Conservation (phyloP, 2,329 filamentous ascomycete species). For the Penicillium sp. region DNA sequence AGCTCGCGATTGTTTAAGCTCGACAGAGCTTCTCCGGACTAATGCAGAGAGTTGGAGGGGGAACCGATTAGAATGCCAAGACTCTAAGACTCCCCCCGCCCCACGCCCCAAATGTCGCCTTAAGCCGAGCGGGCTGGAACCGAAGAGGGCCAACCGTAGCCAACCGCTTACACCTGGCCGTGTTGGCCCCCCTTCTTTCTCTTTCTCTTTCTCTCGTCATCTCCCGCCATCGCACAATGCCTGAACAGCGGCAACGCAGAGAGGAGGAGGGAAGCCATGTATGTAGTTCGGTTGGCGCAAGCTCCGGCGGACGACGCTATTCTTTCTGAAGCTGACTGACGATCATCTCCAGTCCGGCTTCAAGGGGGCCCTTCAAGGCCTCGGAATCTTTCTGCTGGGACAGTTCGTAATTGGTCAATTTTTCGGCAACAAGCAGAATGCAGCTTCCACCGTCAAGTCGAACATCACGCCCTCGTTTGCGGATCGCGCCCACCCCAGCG, state of each 20-base stretch:
- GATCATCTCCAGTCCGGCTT: constrained; percentile 43
- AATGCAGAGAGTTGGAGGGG: constrained; percentile 20
- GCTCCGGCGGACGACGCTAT: background rate
- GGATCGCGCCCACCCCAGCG: constrained; percentile 60
- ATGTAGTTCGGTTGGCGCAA: constrained; percentile 18
- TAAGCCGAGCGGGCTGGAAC: constrained; percentile 11
- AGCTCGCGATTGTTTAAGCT: background rate
- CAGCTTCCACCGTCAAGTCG: constrained; percentile 26
- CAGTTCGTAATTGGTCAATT: constrained; percentile 62
- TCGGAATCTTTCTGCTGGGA: constrained; percentile 62
- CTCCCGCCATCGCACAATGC: constrained; percentile 43
- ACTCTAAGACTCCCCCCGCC: background rate
- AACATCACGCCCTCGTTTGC: constrained; percentile 64
- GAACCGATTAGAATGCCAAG: constrained; percentile 20
- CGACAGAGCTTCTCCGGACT: constrained; percentile 10
- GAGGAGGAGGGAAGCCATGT: constrained; percentile 38
- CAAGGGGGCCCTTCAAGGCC: constrained; percentile 55
- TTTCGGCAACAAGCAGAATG: constrained; percentile 48
- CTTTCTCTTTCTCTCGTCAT: constrained; percentile 20
- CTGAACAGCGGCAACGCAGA: constrained; percentile 45
- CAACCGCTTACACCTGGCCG: constrained; percentile 16
- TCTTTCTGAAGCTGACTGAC: constrained; percentile 26
- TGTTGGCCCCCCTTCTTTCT: constrained; percentile 16
- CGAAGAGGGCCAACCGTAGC: constrained; percentile 17
- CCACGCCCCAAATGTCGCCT: constrained; percentile 11